Percentiles rank a stretch among this genome's conserved stretches.
These are phyloP conservation scores for Trichophyton verrucosum DNA, from an alignment of 2,329 filamentous ascomycete genomes.

Conservation along the genomic window DNA sequence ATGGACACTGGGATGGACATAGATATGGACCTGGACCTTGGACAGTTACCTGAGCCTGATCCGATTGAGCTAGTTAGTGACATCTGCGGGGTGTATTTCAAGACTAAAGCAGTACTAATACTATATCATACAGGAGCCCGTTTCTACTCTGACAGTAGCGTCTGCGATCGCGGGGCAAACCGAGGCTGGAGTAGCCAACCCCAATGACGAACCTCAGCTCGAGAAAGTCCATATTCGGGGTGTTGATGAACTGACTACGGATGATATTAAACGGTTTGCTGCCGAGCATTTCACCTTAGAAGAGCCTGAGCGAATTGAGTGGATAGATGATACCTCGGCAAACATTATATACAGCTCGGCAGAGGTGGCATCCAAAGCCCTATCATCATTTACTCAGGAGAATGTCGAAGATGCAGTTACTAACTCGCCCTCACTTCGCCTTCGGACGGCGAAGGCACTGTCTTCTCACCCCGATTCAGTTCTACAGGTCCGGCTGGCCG, in stretches of 20 bases:
- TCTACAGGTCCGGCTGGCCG: constrained; percentile 61
- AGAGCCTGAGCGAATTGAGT: constrained; percentile 58
- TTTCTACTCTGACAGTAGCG: not conserved
- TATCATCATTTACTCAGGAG: constrained; percentile 37
- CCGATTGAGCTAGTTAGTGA: constrained; percentile 19
- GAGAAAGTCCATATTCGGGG: constrained; percentile 75
- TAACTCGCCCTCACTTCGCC: constrained; percentile 47
- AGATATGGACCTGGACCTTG: constrained; percentile 56
- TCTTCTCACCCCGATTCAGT: constrained; percentile 55
- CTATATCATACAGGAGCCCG: not conserved
- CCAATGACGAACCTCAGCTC: constrained; percentile 23
- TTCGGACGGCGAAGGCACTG: constrained; percentile 57
- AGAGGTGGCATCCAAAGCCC: constrained; percentile 42
- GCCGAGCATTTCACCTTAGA: constrained; percentile 50
- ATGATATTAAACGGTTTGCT: constrained; percentile 66
- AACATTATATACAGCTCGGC: constrained; percentile 64
- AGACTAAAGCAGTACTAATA: not conserved
- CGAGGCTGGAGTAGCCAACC: not conserved
- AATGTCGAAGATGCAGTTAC: constrained; percentile 23
- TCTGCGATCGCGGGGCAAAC: not conserved
- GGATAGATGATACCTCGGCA: constrained; percentile 87
- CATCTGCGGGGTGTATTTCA: not conserved
- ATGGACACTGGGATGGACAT: constrained; percentile 48
- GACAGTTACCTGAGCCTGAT: constrained; percentile 35
- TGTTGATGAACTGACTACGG: constrained; percentile 67